These are phyloP conservation scores for Arabidopsis arenosa DNA, from an alignment of 345 rosid species.

Conservation along the genomic window DNA sequence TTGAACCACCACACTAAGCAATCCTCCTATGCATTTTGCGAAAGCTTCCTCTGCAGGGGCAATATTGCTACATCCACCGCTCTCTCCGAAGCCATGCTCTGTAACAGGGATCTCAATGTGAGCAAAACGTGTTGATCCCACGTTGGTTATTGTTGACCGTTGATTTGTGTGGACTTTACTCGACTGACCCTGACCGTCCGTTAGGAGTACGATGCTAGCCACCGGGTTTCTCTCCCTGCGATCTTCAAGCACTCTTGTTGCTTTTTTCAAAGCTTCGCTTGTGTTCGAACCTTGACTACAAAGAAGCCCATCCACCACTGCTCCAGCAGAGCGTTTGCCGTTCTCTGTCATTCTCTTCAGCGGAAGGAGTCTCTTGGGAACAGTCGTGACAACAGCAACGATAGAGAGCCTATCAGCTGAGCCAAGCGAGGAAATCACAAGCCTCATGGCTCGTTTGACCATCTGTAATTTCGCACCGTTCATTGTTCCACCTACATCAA, in stretches of 20 bases:
- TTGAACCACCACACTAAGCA: slow-evolving; percentile 71
- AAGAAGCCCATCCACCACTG: slow-evolving; percentile 62
- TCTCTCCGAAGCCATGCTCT: slow-evolving; percentile 55
- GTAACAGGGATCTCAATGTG: slow-evolving; percentile 76
- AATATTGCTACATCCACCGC: slow-evolving; percentile 56
- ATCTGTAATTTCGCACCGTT: slow-evolving; percentile 60
- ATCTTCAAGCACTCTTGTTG: slow-evolving; percentile 80
- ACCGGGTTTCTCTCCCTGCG: slow-evolving; percentile 78
- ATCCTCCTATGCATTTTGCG: slow-evolving; percentile 62
- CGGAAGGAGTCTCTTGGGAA: slow-evolving; percentile 66
- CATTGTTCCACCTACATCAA: slow-evolving; percentile 70
- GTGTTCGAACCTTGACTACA: slow-evolving; percentile 64
- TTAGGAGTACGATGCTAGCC: slow-evolving; percentile 66
- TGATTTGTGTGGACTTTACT: slow-evolving; percentile 38
- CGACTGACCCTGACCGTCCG: slow-evolving; percentile 65
- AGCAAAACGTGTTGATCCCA: slow-evolving; percentile 70
- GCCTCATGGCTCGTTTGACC: slow-evolving; percentile 75
- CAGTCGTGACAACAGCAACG: slow-evolving; percentile 57
- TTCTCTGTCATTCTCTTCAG: slow-evolving; percentile 77
- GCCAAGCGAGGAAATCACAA: slow-evolving; percentile 67
- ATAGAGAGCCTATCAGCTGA: slow-evolving; percentile 77
- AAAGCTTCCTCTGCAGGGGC: slow-evolving; percentile 70
- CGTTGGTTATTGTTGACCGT: slow-evolving; percentile 43
- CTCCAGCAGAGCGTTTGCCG: slow-evolving; percentile 66
- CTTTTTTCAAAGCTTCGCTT: slow-evolving; percentile 75